A percentile compares a stretch with the other conserved stretches of the same genome.
Evolutionary conservation across 1,284 basidiomycete species (phyloP).

Genomic region (Fomitopsis betulina): DNA sequence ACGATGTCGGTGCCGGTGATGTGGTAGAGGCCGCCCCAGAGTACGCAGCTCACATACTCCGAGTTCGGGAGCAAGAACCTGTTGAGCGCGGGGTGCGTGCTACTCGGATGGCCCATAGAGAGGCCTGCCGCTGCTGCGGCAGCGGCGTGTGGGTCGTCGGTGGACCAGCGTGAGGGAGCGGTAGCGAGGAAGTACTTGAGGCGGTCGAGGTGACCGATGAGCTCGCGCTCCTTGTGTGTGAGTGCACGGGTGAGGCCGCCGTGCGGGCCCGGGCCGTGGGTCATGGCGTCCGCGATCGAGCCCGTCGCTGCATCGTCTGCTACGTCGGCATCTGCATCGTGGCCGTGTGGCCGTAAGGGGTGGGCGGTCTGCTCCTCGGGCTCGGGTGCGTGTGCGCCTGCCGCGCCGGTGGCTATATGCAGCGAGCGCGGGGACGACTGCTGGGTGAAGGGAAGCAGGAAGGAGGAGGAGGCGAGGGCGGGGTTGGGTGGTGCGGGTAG

Average conservation of each 20-base stretch:
- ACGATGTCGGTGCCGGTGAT: conserved; percentile 92
- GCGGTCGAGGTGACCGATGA: conserved; percentile 65
- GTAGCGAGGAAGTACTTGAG: conserved; percentile 88
- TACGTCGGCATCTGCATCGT: neutral
- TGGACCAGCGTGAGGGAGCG: conserved; percentile 64
- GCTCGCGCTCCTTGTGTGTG: conserved; percentile 58
- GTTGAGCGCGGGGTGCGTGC: conserved; percentile 69
- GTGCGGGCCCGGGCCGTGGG: conserved; percentile 27
- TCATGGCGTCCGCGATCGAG: conserved; percentile 22
- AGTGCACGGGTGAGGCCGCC: conserved; percentile 51
- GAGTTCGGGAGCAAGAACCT: conserved; percentile 80
- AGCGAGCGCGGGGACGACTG: conserved; percentile 12
- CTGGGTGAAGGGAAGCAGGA: conserved; percentile 1
- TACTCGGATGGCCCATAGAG: conserved; percentile 29
- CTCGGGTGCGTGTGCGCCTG: conserved; percentile 20
- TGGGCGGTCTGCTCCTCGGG: conserved; percentile 28
- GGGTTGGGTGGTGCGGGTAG: conserved; percentile 14
- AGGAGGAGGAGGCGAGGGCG: conserved; percentile 10
- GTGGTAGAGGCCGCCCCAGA: conserved; percentile 87
- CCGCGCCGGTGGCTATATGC: conserved; percentile 23
- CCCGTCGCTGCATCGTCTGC: conserved; percentile 7
- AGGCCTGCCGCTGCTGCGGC: conserved; percentile 18
- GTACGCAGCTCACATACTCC: conserved; percentile 85
- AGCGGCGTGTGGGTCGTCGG: conserved; percentile 1
- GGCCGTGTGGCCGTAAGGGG: conserved; percentile 20